Percentiles rank a stretch among this genome's conserved stretches.
Evolutionary conservation across 495 filamentous ascomycete genomes (phyloP).

Genomic region (Annulohypoxylon bovei): DNA sequence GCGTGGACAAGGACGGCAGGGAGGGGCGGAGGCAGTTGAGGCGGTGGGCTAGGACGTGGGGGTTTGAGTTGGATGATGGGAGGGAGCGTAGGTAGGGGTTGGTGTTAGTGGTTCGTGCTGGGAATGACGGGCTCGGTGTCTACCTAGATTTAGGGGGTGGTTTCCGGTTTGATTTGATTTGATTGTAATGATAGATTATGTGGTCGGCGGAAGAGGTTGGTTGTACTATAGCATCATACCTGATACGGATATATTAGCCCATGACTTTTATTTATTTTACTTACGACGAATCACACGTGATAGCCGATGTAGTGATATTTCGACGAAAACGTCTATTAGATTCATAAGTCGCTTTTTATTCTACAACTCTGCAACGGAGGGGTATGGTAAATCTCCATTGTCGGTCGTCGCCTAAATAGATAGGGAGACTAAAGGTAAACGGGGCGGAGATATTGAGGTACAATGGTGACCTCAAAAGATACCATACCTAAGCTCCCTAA

Average conservation of each 20-base stretch:
- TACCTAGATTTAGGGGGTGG: too few relatives aligned
- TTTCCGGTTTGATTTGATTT: too few relatives aligned
- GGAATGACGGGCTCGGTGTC: too few relatives aligned
- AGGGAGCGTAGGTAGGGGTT: not conserved
- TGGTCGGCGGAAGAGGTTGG: not conserved
- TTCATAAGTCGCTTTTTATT: constrained; percentile 37
- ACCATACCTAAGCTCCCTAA: constrained; percentile 22
- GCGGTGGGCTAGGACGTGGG: not conserved
- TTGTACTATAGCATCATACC: not conserved
- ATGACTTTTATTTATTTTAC: not conserved
- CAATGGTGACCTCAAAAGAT: constrained; percentile 17
- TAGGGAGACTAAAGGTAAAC: constrained; percentile 9
- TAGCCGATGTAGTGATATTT: not conserved
- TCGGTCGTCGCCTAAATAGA: constrained; percentile 7
- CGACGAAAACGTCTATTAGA: constrained; percentile 21
- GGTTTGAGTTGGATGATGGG: not conserved
- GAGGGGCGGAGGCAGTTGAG: not conserved
- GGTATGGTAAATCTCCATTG: constrained; percentile 27
- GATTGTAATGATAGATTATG: too few relatives aligned
- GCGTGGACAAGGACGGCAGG: not conserved
- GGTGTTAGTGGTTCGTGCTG: too few relatives aligned
- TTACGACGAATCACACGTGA: not conserved
- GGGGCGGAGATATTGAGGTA: constrained; percentile 17
- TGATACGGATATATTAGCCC: not conserved
- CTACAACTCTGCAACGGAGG: constrained; percentile 25